Evolutionary conservation across 2,329 filamentous ascomycete genomes (phyloP).

Genomic region (Thielaviopsis euricoi): DNA sequence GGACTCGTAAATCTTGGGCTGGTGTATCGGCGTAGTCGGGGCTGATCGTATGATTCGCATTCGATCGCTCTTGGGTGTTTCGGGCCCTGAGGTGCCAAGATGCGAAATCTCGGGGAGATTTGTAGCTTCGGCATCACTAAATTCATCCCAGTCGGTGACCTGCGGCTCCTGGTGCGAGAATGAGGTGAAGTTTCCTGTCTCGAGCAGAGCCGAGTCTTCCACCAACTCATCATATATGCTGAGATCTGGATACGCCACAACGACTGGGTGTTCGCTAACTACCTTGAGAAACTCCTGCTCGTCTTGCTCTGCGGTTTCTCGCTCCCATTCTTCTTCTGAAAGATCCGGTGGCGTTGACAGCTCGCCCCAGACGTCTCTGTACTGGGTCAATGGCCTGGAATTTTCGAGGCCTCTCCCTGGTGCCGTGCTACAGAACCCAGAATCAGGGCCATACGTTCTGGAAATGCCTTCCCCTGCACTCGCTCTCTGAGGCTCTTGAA

Average conservation of each 20-base stretch:
- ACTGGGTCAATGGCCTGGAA: too few species aligned
- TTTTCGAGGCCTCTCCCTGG: too few species aligned
- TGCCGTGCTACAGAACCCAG: too few species aligned
- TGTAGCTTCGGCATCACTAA: not conserved
- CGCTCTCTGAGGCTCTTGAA: too few species aligned
- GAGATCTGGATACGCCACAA: not conserved
- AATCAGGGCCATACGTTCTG: too few species aligned
- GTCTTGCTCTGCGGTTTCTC: not conserved
- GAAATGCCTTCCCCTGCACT: too few species aligned
- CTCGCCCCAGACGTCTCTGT: too few species aligned
- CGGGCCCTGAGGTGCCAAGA: too few species aligned
- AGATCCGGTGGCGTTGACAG: not conserved
- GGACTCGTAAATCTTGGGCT: not conserved
- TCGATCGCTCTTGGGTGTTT: not conserved
- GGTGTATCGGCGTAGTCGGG: not conserved
- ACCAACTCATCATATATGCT: not conserved
- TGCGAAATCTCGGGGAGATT: not conserved
- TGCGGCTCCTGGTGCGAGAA: not conserved
- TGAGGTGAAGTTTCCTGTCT: not conserved
- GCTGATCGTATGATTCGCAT: not conserved
- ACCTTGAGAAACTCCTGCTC: not conserved
- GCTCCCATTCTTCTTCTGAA: not conserved
- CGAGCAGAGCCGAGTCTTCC: not conserved
- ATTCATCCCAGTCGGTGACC: slow-evolving; percentile 2
- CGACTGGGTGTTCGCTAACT: too few species aligned